Conservation (phyloP, 495 filamentous ascomycete species). For the Sordaria brevicollis region DNA sequence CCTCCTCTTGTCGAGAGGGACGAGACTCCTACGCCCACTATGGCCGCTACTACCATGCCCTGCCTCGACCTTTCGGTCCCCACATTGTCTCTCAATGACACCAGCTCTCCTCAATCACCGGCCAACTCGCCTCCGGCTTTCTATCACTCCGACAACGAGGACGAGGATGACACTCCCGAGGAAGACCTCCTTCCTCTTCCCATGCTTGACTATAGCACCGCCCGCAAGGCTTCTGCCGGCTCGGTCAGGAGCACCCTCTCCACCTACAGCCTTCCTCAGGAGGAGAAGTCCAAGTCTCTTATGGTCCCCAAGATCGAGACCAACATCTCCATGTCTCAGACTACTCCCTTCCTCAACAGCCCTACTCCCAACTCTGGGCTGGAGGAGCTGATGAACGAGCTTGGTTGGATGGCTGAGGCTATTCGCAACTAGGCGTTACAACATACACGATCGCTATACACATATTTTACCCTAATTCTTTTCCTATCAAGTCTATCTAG, state of each 20-base stretch:
- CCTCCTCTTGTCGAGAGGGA: background rate
- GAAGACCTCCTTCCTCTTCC: background rate
- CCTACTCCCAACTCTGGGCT: slow-evolving; percentile 28
- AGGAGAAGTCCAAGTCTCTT: slow-evolving; percentile 4
- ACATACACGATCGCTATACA: background rate
- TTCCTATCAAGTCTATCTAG: background rate
- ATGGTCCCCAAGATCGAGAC: slow-evolving; percentile 17
- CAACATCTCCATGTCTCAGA: slow-evolving; percentile 15
- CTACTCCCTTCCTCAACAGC: slow-evolving; percentile 17
- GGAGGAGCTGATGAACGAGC: slow-evolving; percentile 32
- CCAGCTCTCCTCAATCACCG: slow-evolving; percentile 8
- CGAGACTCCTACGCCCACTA: background rate
- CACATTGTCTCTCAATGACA: slow-evolving; percentile 8
- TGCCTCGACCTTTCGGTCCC: background rate
- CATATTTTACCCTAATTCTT: background rate
- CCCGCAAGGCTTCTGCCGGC: background rate
- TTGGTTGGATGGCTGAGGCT: slow-evolving; percentile 37
- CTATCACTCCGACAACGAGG: slow-evolving; percentile 34
- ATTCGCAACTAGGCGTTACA: slow-evolving; percentile 17
- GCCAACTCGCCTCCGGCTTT: slow-evolving; percentile 26
- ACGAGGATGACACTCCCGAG: slow-evolving; percentile 17
- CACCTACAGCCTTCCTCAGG: slow-evolving; percentile 29
- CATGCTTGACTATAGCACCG: background rate
- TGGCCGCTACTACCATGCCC: background rate
- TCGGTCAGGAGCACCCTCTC: slow-evolving; percentile 17